Percentiles rank a stretch among this genome's conserved stretches.
These are phyloP conservation scores for Petunia secreta DNA, from an alignment of 257 asterid species.

Conservation along the genomic window DNA sequence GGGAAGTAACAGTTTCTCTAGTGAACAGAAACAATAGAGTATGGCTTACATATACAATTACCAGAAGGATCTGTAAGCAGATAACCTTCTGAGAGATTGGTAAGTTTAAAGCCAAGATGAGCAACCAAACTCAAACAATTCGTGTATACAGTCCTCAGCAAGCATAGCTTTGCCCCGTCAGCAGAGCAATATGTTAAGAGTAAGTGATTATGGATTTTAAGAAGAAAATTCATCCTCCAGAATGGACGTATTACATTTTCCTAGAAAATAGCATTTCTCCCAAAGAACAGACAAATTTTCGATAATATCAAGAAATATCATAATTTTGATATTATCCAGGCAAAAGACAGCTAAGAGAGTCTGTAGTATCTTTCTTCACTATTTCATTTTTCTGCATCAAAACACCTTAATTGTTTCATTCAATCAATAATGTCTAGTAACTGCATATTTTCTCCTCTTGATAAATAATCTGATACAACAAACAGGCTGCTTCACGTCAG, in stretches of 20 bases:
- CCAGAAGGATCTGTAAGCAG: neutral
- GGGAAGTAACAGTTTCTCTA: neutral
- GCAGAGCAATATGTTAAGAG: neutral
- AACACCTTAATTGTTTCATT: neutral
- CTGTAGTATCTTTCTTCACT: neutral
- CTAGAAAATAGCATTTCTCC: neutral
- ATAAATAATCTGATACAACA: neutral
- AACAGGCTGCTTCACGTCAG: neutral
- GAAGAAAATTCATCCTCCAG: slow-evolving; percentile 3
- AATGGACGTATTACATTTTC: neutral
- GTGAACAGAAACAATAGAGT: neutral
- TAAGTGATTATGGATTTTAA: neutral
- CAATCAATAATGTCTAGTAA: neutral
- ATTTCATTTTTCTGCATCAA: neutral
- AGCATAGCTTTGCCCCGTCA: neutral
- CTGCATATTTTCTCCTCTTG: neutral
- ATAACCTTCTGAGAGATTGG: neutral
- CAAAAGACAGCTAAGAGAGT: neutral
- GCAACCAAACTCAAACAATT: neutral
- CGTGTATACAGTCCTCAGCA: neutral
- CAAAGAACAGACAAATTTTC: neutral
- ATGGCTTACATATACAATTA: neutral
- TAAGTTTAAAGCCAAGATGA: neutral
- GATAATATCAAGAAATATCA: neutral
- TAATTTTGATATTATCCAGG: neutral